These are phyloP conservation scores for Leccinum huronense DNA, from an alignment of 1,284 basidiomycete genomes.

Conservation along the genomic window DNA sequence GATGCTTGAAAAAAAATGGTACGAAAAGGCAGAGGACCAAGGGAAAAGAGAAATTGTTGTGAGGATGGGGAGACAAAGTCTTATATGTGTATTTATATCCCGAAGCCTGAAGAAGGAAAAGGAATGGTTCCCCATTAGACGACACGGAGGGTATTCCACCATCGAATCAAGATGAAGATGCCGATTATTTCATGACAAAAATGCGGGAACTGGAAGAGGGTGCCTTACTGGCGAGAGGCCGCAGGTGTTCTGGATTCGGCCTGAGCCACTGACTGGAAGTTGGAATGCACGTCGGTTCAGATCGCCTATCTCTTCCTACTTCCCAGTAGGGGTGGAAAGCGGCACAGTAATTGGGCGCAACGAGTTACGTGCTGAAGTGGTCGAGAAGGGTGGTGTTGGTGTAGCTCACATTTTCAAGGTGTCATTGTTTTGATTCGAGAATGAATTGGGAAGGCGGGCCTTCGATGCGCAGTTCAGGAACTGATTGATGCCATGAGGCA, in stretches of 20 bases:
- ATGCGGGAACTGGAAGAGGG: no score
- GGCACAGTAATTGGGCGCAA: neutral
- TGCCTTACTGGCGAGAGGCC: no score
- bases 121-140: neutral
- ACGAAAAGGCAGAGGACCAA: neutral
- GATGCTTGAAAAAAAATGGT: slow-evolving; percentile 1
- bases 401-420: neutral
- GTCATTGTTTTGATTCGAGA: neutral
- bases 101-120: neutral
- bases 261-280: no score
- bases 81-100: neutral
- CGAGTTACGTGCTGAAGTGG: neutral
- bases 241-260: no score
- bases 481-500: neutral
- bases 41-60: neutral
- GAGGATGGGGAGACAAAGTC: neutral
- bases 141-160: no score
- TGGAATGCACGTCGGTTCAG: no score
- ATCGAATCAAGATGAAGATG: no score
- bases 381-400: neutral
- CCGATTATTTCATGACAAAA: no score
- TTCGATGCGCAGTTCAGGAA: neutral
- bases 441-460: neutral
- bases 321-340: neutral
- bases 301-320: no score